Base-by-base conservation (phyloP, 108 stramenopile genomes). In the Thalassiosira profunda region DNA sequence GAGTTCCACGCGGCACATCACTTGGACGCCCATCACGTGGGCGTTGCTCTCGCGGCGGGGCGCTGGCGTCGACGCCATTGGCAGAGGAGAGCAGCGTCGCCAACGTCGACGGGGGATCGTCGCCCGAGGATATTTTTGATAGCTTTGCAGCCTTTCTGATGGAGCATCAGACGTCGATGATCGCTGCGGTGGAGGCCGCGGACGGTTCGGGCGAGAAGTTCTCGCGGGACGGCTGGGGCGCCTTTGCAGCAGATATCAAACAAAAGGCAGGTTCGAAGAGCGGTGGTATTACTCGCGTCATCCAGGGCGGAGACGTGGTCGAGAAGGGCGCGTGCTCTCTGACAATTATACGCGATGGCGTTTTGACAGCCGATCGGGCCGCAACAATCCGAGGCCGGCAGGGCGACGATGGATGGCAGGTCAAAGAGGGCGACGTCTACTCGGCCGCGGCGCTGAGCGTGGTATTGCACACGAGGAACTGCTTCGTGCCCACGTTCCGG, bases 261-360 rank as follows among this genome's bases (percentile, higher is more conserved):
- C 42, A 38, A 12, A n/a, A n/a, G n/a, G n/a, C n/a, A n/a, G n/a
- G n/a, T n/a, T 33, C 24, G 1, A 52, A 61, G 24, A 81, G 73
- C 55, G 86, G 88, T 10, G 93, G 95, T 15, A 83, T 86, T 38
- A 98, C 97, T 17, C 85, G 97, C 10, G 97, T 98, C 24, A 66
- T 98, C 34, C 87, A 95, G 67, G 87, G 81, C 6, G 97, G 97
- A 2, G 63, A 80, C 26, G 81, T 98, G 33, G 67, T 97, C 11
- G 97, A 98, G 83, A 98, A 98, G 79, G 97, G 96, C 5, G 96
- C 96, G 4, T 94, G 93, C 61, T 95, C 93, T 25, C 74, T 95
- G 12, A 95, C 97, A 2, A 12, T 96, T 17, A 83, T 98, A 25
- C 55, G 79, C 21, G 55, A 82, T 29, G 89, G 84, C 2, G 66